Evolutionary conservation across 2,329 filamentous ascomycete species (phyloP).

Genomic region (Leptographium wingfieldii): DNA sequence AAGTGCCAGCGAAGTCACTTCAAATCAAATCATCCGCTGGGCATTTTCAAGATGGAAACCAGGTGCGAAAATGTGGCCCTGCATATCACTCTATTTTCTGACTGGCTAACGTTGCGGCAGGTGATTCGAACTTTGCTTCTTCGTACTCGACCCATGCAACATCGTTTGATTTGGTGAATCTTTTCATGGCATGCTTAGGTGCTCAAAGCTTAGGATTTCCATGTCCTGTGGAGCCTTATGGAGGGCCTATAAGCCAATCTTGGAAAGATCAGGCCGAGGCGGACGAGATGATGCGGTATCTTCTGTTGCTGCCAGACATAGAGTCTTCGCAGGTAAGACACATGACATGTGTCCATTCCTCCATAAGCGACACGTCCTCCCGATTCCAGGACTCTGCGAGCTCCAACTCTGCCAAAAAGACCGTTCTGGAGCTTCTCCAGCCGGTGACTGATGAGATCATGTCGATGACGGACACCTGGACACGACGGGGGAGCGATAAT

Average conservation of each 20-base stretch:
- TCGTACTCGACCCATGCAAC: conserved; percentile 50
- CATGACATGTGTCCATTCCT: conserved; percentile 2
- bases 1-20: conserved; percentile 52
- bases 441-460: conserved; percentile 39
- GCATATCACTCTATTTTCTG: background rate
- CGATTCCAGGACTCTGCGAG: conserved; percentile 8
- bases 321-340: background rate
- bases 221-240: conserved; percentile 25
- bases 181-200: conserved; percentile 61
- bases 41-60: conserved; percentile 71
- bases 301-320: conserved; percentile 36
- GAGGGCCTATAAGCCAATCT: conserved; percentile 34
- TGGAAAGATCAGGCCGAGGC: conserved; percentile 32
- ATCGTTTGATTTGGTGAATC: conserved; percentile 51
- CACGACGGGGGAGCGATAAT: conserved; percentile 27
- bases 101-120: conserved; percentile 22
- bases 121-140: conserved; percentile 54
- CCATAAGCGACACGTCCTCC: background rate
- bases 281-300: conserved; percentile 36
- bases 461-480: conserved; percentile 35
- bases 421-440: conserved; percentile 40
- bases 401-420: conserved; percentile 32
- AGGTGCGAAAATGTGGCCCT: conserved; percentile 38
- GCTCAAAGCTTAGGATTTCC: conserved; percentile 20
- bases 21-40: conserved; percentile 68